Base-by-base conservation (phyloP, 1,284 basidiomycete species). In the Ustilago trichophora region DNA sequence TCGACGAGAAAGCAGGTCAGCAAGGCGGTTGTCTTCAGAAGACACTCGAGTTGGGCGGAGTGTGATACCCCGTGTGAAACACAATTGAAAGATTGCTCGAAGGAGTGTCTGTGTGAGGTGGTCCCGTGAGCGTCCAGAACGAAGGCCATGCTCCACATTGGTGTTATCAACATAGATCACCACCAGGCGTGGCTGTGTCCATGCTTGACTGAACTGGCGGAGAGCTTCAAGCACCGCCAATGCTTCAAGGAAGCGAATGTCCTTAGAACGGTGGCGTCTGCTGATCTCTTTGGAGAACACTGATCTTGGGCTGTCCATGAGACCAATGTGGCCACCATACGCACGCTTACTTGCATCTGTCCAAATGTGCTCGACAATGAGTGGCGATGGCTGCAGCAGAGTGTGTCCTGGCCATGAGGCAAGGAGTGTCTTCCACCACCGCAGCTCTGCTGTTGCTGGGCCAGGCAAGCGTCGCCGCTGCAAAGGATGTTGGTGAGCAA, bases 211-310 rank as follows among this genome's bases (percentile, higher is more conserved):
- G 32, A 45, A 45, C n/a, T 6, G 15, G 15, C 43, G 26, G 8
- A 45, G 33, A 8, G 32, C 32, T 15, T 45, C 43, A 5, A 47
- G n/a, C 1, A 47, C 34, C 2, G 45, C 45, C 1, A 36, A 25
- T 16, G 34, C 45, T 22, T 47, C 45, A 11, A 47, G 25, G 34
- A 47, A 47, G 12, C 34, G 21, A n/a, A 47, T 47, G 25, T 47
- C 15, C 34, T 47, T 47, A 5, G 3, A 2, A 3, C 25, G 18
- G 18, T 47, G 45, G 25, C 34, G 34, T 2, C 45, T 10, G 8
- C 25, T 12, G 2, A 47, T 18, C 11, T 47, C 33, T 4, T 13
- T 3, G n/a, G 34, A 18, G 18, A 37, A 37, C 15, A 31, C 26
- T 1, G 34, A n/a, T 13, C 6, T 6, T 6, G 34, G 34, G 7